These are phyloP conservation scores for Ustilago loliicola DNA, from an alignment of 1,284 basidiomycete genomes.

Conservation along the genomic window DNA sequence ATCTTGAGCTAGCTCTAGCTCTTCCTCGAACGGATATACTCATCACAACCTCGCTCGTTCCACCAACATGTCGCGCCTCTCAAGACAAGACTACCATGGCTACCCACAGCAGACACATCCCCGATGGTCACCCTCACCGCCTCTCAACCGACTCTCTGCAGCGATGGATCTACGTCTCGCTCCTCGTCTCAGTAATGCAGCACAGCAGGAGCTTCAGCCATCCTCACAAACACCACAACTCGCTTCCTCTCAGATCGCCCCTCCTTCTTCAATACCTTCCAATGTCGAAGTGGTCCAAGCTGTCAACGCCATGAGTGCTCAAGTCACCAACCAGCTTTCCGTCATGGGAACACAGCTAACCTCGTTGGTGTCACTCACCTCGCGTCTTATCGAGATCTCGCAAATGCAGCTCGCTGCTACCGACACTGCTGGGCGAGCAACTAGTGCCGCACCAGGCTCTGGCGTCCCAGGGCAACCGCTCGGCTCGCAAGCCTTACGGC, in stretches of 20 bases:
- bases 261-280: slow-evolving; percentile 11
- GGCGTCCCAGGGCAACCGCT: not conserved
- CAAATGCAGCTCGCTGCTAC: slow-evolving; percentile 32
- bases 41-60: slow-evolving; percentile 3
- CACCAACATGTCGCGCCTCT: slow-evolving; percentile 46
- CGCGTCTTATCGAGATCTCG: slow-evolving; percentile 49
- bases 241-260: slow-evolving; percentile 20
- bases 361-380: slow-evolving; percentile 47
- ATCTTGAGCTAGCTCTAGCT: not conserved
- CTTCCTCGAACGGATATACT: not conserved
- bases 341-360: slow-evolving; percentile 48
- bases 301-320: slow-evolving; percentile 46
- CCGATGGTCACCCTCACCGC: slow-evolving; percentile 51
- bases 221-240: slow-evolving; percentile 37
- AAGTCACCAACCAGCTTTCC: slow-evolving; percentile 47
- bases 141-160: slow-evolving; percentile 43
- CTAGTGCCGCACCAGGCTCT: slow-evolving; percentile 8
- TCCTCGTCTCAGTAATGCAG: slow-evolving; percentile 31
- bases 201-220: slow-evolving; percentile 37
- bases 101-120: slow-evolving; percentile 39
- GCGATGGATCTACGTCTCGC: slow-evolving; percentile 40
- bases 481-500: slow-evolving; percentile 7
- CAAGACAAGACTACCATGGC: slow-evolving; percentile 47
- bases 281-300: slow-evolving; percentile 49
- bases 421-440: slow-evolving; percentile 17